Evolutionary conservation across 225 moss, liverwort and hornwort genomes (phyloP), one percentile per base, ranked within the genome.

Genomic region (Lunularia cruciata): DNA sequence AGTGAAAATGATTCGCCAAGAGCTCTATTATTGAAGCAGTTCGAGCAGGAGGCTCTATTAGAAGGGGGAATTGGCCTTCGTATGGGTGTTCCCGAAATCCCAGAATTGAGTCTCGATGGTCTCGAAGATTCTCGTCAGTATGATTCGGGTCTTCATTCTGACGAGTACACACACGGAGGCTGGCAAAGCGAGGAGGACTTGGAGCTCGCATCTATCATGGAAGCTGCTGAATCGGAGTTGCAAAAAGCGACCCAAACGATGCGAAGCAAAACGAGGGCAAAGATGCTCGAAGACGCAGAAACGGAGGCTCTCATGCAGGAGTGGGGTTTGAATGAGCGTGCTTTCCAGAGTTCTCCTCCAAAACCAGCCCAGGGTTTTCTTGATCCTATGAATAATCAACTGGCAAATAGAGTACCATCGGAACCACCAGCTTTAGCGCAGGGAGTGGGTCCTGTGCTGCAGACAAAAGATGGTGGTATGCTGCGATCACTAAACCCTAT

Each of bases 301-400:
- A 92, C 96, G 18, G 96, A 92, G 73, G 90, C 96, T 38, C 92
- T 98, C 47, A 98, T 98, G 96, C 87, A 87, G 77, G 89, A 98
- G 69, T 98, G 96, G 96, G 96, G 96, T 0, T 73, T 98, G 60
- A 92, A 92, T 60, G 92, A 98, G 80, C 87, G 83, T 77, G 86
- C 90, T 26, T 98, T 98, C 4, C 88, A 98, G 63, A 84, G 77
- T 19, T 86, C 90, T 72, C 85, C 92, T 61, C 85, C 85, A n/a
- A 86, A 86, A 70, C 74, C 58, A 55, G 48, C 31, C 59, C 60
- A 75, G 23, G 68, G 60, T n/a, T 56, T 71, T 57, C 62, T 86
- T 28, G 87, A 90, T 63, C 71, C 78, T 28, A 70, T 75, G 36
- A 52, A 35, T 35, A 82, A 76, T 72, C 79, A 87, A 36, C 83